These are phyloP conservation scores for Plasmodium reichenowi DNA, from an alignment of 169 alveolate genomes.

Conservation along the genomic window DNA sequence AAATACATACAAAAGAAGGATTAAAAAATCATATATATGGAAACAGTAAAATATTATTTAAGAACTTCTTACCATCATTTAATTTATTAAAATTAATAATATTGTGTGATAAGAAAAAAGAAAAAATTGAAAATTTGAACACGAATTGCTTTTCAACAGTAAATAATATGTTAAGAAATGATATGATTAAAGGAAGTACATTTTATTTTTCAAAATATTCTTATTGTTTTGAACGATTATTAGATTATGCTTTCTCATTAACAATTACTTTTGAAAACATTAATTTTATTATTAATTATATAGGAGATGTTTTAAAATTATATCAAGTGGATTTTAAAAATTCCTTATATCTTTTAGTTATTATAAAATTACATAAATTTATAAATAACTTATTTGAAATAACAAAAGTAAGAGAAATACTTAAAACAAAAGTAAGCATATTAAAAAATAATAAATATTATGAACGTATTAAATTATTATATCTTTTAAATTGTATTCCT, in stretches of 20 bases:
- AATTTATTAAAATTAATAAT: slow-evolving; percentile 44
- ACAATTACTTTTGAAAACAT: slow-evolving; percentile 40
- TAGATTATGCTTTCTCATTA: slow-evolving; percentile 56
- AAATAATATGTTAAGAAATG: slow-evolving; percentile 32
- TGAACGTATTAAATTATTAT: slow-evolving; percentile 14
- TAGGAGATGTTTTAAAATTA: slow-evolving; percentile 55
- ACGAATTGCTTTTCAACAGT: slow-evolving; percentile 57
- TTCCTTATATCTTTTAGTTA: slow-evolving; percentile 40
- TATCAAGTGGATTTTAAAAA: slow-evolving; percentile 31
- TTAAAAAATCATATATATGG: slow-evolving; percentile 22
- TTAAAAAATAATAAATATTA: slow-evolving; percentile 13
- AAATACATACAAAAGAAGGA: slow-evolving; percentile 58
- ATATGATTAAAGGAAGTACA: slow-evolving; percentile 6
- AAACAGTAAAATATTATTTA: slow-evolving; percentile 43
- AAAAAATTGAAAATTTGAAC: slow-evolving; percentile 38
- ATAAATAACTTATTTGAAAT: slow-evolving; percentile 67
- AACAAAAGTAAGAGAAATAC: slow-evolving; percentile 17
- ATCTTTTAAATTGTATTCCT: slow-evolving; percentile 48
- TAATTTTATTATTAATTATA: slow-evolving; percentile 34
- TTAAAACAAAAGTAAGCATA: slow-evolving; percentile 21
- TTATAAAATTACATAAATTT: slow-evolving; percentile 56
- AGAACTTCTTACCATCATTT: slow-evolving; percentile 70
- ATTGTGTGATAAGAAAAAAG: slow-evolving; percentile 63
- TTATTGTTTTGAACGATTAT: slow-evolving; percentile 47
- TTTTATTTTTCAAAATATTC: slow-evolving; percentile 65